These are phyloP conservation scores for Cladorrhinum sp. DNA, from an alignment of 2,329 filamentous ascomycete species.

Conservation along the genomic window DNA sequence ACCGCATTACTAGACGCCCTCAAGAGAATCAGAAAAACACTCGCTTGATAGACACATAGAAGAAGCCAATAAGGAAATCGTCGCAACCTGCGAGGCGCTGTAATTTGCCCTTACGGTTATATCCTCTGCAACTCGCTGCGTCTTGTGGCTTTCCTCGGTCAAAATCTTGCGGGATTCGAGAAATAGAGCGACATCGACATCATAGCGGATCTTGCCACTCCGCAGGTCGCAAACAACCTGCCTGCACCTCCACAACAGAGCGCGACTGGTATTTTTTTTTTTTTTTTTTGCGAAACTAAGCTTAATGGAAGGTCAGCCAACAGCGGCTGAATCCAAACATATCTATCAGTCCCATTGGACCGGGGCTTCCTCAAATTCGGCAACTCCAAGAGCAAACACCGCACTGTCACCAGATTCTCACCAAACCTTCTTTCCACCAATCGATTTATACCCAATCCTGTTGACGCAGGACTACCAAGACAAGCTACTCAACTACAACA, in stretches of 20 bases:
- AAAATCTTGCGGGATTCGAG: not conserved
- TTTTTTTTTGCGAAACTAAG: slow-evolving; percentile 17
- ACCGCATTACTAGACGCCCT: not conserved
- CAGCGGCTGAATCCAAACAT: slow-evolving; percentile 49
- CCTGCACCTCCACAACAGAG: slow-evolving; percentile 9
- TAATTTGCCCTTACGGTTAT: not conserved
- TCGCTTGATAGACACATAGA: not conserved
- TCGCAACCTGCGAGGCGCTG: not conserved
- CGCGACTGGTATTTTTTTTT: slow-evolving; percentile 5
- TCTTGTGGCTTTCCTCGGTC: not conserved
- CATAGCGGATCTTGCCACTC: slow-evolving; percentile 9
- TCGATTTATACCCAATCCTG: slow-evolving; percentile 56
- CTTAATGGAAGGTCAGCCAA: slow-evolving; percentile 52
- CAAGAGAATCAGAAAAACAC: not conserved
- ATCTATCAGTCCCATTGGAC: slow-evolving; percentile 44
- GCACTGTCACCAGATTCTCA: slow-evolving; percentile 32
- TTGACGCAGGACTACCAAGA: slow-evolving; percentile 60
- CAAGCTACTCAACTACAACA: slow-evolving; percentile 63
- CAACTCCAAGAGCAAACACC: slow-evolving; percentile 33
- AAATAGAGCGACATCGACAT: slow-evolving; percentile 2
- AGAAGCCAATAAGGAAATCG: not conserved
- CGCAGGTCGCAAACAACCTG: slow-evolving; percentile 12
- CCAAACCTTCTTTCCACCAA: slow-evolving; percentile 25
- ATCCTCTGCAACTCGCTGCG: not conserved
- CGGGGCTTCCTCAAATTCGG: slow-evolving; percentile 30